Evolutionary conservation across 2,329 filamentous ascomycete genomes (phyloP).

Genomic region (Fusarium tuaranense): DNA sequence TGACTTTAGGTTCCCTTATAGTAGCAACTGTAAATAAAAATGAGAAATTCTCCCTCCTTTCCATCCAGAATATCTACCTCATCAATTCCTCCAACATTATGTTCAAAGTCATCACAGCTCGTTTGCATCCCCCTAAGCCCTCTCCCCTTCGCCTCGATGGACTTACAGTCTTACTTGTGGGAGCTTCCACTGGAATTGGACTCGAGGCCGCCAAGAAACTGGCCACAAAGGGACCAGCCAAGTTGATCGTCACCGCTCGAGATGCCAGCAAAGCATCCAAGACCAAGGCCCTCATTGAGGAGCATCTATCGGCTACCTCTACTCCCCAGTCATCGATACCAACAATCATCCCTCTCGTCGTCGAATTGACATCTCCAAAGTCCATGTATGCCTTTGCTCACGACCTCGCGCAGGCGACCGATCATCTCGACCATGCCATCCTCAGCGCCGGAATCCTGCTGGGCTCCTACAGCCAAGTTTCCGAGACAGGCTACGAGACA

Average conservation of each 20-base stretch:
- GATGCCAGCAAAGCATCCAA: not conserved
- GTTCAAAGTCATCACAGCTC: not conserved
- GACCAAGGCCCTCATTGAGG: not conserved
- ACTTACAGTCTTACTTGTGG: not conserved
- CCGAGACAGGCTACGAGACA: not conserved
- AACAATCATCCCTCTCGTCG: not conserved
- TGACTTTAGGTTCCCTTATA: not conserved
- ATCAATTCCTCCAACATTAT: not conserved
- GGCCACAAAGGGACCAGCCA: not conserved
- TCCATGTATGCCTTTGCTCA: not conserved
- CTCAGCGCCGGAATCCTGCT: not conserved
- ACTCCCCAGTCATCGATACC: not conserved
- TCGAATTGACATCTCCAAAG: not conserved
- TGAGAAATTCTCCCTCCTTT: not conserved
- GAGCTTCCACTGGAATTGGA: not conserved
- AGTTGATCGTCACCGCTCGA: not conserved
- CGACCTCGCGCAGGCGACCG: not conserved
- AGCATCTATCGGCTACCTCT: not conserved
- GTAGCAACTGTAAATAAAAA: not conserved
- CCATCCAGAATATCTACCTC: not conserved
- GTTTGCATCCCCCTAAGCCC: not conserved
- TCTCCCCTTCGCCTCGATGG: not conserved
- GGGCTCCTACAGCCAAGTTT: not conserved
- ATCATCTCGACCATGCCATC: not conserved
- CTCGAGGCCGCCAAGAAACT: not conserved